Base-by-base conservation (phyloP, 345 rosid genomes). In the Brassica incana region DNA sequence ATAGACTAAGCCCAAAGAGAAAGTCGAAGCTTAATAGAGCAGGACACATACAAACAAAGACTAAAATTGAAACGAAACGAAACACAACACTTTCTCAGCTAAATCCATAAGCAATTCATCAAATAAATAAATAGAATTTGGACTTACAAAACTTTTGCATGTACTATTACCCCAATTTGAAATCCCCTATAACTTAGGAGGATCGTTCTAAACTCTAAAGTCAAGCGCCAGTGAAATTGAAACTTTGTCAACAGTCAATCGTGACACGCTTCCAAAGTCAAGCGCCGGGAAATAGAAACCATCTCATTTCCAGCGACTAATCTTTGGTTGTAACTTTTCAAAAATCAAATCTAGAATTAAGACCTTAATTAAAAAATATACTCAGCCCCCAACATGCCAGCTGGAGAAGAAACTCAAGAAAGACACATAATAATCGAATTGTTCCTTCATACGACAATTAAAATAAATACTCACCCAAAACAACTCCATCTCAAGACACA, bases 231-330 rank as follows among this genome's bases (percentile, higher is more conserved):
- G 76, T 77, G 71, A 71, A 50, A 5, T 3, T 27, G 12, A 4
- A 2, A 56, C 23, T 54, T 10, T 18, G 80, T 77, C 80, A 77
- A 70, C 40, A 70, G 63, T 77, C 80, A 70, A 77, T 77, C 43
- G 30, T 50, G 75, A 14, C 30, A 33, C 69, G 50, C 38, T 70
- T 67, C 7, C 33, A 5, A 14, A 43, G 74, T 70, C 56, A 50
- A 70, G 40, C 5, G 65, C 43, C 65, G 80, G 76, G 71, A 71
- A 50, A 5, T 3, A n/a, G 12, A 48, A 63, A 35, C 70, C 56
- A 77, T 43, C 65, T 50, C 54, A 70, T 50, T 35, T 77, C 65
- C 18, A 45, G 35, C 30, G 5, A 63, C 2, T 4, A n/a, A 62
- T 33, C 65, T 23, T 48, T 9, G 33, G 32, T 60, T 67, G 43